phyloP scores from a whole-genome alignment of 345 rosid genomes.

The Erysimum cheiranthoides region DNA sequence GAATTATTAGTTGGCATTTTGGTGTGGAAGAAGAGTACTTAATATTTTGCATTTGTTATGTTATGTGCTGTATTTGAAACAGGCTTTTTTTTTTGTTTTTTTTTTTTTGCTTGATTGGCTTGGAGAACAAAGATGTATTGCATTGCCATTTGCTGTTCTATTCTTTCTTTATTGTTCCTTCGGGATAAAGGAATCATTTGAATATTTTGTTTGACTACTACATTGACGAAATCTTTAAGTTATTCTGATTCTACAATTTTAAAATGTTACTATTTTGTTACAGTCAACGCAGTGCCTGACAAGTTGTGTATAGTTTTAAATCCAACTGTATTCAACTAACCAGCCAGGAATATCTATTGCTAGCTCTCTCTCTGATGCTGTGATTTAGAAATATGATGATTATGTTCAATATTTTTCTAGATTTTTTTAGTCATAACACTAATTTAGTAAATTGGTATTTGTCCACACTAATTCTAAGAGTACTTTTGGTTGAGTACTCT shows the following conservation, averaged over 20 bases:
- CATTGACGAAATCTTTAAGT: neutral
- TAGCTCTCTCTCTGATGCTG: neutral
- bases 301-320: neutral
- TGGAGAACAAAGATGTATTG: conserved; percentile 33
- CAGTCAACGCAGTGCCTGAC: neutral
- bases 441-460: no score
- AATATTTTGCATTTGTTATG: conserved; percentile 22
- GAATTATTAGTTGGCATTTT: conserved; percentile 22
- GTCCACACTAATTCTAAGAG: no score
- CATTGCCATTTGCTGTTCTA: conserved; percentile 13
- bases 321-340: neutral
- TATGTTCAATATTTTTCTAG: no score
- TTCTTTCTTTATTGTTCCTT: neutral
- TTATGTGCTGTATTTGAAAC: neutral
- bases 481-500: no score
- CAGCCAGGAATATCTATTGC: neutral
- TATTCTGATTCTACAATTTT: neutral
- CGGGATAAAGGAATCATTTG: conserved; percentile 20
- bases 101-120: conserved; percentile 34
- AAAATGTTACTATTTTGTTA: neutral
- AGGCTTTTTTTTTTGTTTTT: no score
- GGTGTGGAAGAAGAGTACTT: conserved; percentile 16
- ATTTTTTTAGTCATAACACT: no score
- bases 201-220: neutral
- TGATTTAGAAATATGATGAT: no score